Evolutionary conservation across 371 early-diverging fungal species (phyloP).

Genomic region (Rhizopus delemar): DNA sequence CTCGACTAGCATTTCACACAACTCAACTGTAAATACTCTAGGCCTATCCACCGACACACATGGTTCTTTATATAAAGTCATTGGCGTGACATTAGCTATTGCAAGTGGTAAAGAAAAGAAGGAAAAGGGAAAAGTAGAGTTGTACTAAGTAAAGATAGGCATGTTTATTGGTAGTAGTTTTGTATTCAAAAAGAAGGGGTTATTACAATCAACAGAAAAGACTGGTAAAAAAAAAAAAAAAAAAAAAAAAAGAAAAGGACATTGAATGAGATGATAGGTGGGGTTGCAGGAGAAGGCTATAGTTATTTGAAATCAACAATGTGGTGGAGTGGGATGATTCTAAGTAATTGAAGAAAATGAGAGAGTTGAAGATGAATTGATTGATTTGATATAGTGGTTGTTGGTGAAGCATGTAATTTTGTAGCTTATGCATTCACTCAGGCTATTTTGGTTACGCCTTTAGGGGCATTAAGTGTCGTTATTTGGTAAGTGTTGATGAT

Average conservation of each 20-base stretch:
- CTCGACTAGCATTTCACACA: constrained; percentile 6
- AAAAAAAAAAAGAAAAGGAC: background rate
- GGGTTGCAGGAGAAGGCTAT: constrained; percentile 80
- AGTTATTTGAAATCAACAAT: constrained; percentile 79
- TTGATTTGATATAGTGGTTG: constrained; percentile 48
- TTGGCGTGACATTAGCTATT: constrained; percentile 87
- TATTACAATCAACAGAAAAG: constrained; percentile 68
- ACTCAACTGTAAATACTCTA: constrained; percentile 11
- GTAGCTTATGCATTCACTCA: constrained; percentile 94
- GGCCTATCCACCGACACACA: constrained; percentile 16
- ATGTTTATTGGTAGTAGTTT: constrained; percentile 88
- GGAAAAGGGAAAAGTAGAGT: background rate
- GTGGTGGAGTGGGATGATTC: constrained; percentile 94
- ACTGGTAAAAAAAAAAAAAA: constrained; percentile 39
- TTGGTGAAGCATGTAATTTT: constrained; percentile 95
- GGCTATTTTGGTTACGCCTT: constrained; percentile 93
- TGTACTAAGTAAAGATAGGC: constrained; percentile 41
- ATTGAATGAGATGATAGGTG: constrained; percentile 18
- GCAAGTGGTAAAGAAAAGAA: constrained; percentile 49
- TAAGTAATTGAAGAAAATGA: constrained; percentile 51
- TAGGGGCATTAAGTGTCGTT: constrained; percentile 88
- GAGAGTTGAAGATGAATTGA: background rate
- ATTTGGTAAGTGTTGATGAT: constrained; percentile 7
- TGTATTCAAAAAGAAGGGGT: constrained; percentile 93
- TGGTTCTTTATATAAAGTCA: constrained; percentile 66